phyloP scores from a whole-genome alignment of 768 basidiomycete species.

The Sarcodon aspratus region DNA sequence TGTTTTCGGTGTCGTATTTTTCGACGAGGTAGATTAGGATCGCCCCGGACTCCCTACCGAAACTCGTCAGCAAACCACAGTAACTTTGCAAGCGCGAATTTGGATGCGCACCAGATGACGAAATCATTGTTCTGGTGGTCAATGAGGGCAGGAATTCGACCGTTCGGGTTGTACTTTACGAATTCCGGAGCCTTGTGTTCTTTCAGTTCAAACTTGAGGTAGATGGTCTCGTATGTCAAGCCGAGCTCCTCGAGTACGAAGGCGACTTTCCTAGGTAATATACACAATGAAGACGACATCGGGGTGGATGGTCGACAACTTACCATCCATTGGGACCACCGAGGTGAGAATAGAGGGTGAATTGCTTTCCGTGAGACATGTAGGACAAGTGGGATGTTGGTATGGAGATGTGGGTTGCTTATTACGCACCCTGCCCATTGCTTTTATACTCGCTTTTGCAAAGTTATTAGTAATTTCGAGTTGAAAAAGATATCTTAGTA shows the following conservation, averaged over 20 bases:
- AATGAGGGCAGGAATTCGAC: slow-evolving; percentile 24
- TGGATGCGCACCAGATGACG: slow-evolving; percentile 12
- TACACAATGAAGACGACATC: not conserved
- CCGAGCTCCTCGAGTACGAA: slow-evolving; percentile 16
- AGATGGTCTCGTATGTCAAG: slow-evolving; percentile 13
- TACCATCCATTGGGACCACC: slow-evolving; percentile 15
- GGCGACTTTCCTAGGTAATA: slow-evolving; percentile 12
- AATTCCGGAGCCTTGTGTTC: slow-evolving; percentile 15
- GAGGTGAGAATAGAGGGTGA: slow-evolving; percentile 16
- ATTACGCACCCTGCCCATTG: no score
- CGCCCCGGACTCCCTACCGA: slow-evolving; percentile 21
- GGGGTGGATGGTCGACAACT: not conserved
- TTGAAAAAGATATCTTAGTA: no score
- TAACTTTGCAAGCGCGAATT: not conserved
- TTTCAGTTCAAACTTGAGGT: slow-evolving; percentile 12
- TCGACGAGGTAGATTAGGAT: slow-evolving; percentile 33
- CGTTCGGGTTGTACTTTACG: slow-evolving; percentile 20
- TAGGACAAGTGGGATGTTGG: not conserved
- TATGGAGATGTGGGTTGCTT: not conserved
- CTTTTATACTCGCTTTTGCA: no score
- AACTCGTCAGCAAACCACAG: not conserved
- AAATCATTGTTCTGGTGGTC: slow-evolving; percentile 22
- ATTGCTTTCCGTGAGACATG: slow-evolving; percentile 19
- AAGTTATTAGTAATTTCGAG: no score
- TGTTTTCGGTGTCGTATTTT: slow-evolving; percentile 31